These are phyloP conservation scores for Suillus paluster DNA, from an alignment of 768 basidiomycete genomes.

Conservation along the genomic window DNA sequence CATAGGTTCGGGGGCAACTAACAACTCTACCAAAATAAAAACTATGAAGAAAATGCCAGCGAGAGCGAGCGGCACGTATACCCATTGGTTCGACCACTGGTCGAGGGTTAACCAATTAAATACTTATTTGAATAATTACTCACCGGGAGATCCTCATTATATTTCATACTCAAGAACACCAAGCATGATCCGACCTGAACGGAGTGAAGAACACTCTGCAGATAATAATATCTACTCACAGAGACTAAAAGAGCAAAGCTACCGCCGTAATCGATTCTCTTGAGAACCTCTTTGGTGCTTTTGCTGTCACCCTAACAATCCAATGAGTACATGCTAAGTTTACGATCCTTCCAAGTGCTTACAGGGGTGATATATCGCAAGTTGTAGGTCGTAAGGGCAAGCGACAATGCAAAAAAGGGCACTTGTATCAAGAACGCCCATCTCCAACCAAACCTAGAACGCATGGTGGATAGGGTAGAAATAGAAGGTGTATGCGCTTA, in stretches of 20 bases:
- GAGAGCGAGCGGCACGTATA: constrained; percentile 53
- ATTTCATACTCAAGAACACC: constrained; percentile 70
- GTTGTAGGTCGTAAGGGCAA: constrained; percentile 58
- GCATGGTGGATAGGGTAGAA: not conserved
- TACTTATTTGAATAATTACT: constrained; percentile 15
- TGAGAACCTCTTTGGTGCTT: constrained; percentile 66
- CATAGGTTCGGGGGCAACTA: constrained; percentile 70
- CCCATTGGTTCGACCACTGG: constrained; percentile 64
- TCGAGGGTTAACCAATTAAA: constrained; percentile 12
- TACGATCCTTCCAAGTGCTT: constrained; percentile 19
- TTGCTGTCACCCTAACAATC: constrained; percentile 63
- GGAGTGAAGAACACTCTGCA: constrained; percentile 2
- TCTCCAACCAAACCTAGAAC: constrained; percentile 72
- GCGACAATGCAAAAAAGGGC: constrained; percentile 67
- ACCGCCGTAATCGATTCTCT: constrained; percentile 80
- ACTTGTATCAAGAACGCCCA: constrained; percentile 80
- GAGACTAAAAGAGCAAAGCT: constrained; percentile 62
- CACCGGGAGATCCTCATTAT: constrained; percentile 69
- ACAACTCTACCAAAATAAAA: constrained; percentile 68
- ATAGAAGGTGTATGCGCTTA: constrained; percentile 31
- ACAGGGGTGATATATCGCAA: constrained; percentile 73
- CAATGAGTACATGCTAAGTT: constrained; percentile 6
- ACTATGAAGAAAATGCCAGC: constrained; percentile 47
- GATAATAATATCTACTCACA: constrained; percentile 43
- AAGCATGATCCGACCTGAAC: constrained; percentile 60